phyloP scores from a whole-genome alignment of 257 asterid genomes.

The Solanum paucissectum region DNA sequence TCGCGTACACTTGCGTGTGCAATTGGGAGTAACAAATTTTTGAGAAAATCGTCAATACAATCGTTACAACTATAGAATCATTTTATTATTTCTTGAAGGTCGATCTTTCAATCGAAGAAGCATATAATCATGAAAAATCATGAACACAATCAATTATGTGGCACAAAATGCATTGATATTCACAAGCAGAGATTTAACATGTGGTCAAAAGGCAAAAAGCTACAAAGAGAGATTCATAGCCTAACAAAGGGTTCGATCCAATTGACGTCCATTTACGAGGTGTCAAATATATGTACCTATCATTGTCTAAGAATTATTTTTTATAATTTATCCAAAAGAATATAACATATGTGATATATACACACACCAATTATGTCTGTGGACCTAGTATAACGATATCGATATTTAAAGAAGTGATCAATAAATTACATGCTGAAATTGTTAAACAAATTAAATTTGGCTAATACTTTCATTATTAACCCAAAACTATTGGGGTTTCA shows the following conservation, averaged over 20 bases:
- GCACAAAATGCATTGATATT: background rate
- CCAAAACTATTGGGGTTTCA: background rate
- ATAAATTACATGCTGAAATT: background rate
- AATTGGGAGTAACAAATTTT: too few relatives aligned
- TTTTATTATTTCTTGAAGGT: background rate
- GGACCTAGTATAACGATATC: background rate
- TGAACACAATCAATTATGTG: background rate
- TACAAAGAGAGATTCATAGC: background rate
- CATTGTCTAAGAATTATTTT: background rate
- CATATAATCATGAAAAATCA: background rate
- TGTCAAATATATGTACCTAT: background rate
- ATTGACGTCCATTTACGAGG: background rate
- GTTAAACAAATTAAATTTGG: background rate
- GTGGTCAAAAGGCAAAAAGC: background rate
- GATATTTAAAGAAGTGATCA: background rate
- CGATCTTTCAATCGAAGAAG: background rate
- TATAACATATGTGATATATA: background rate
- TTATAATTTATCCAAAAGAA: background rate
- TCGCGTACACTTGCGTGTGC: too few relatives aligned
- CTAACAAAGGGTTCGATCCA: background rate
- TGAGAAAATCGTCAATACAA: too few relatives aligned
- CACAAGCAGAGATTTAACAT: background rate
- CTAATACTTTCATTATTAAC: background rate
- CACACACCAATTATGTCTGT: background rate
- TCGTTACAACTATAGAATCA: background rate